Evolutionary conservation across 306 rosid species (phyloP), one percentile per base, ranked within the genome.

Genomic region (Hylodesmum podocarpum): DNA sequence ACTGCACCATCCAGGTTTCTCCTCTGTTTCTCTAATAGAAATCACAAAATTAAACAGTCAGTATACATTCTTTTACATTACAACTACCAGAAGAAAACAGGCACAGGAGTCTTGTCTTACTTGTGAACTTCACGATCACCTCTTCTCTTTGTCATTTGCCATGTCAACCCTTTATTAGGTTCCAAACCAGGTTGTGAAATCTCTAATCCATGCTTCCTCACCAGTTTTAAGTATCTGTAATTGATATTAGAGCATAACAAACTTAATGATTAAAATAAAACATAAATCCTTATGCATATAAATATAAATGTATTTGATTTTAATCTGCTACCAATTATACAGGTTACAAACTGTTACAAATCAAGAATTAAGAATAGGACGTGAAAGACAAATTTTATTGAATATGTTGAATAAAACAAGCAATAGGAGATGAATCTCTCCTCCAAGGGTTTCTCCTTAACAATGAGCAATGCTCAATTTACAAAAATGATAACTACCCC

Each of bases 161-260:
- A 95, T 18, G 98, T 90, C 67, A 90, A 79, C 72, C 98, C 97
- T 70, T 69, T 92, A 68, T 74, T 89, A 67, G 98, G 98, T 66
- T 95, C 98, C 85, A 95, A 84, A 84, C 98, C 98, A 70, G 98
- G 98, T 76, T 94, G 98, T 16, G 98, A 94, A 82, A 94, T 94
- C 78, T 95, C 98, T 87, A 95, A 87, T 70, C 96, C 96, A 85
- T 95, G 96, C 85, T 92, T 95, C 87, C 80, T 87, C 66, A 92
- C 96, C 68, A 90, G 85, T 69, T 81, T 90, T 83, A 95, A 62
- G 79, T 95, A 95, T 65, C 97, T 95, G 84, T 65, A 74, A 65
- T 77, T 51, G 39, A 58, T 70, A 57, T 62, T 36, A 41, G 49
- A 47, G 57, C 76, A 75, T 28, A 68, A 15, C 50, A 79, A 70